Conservation (phyloP, 352 stramenopile species). For the Phytophthora megakarya region DNA sequence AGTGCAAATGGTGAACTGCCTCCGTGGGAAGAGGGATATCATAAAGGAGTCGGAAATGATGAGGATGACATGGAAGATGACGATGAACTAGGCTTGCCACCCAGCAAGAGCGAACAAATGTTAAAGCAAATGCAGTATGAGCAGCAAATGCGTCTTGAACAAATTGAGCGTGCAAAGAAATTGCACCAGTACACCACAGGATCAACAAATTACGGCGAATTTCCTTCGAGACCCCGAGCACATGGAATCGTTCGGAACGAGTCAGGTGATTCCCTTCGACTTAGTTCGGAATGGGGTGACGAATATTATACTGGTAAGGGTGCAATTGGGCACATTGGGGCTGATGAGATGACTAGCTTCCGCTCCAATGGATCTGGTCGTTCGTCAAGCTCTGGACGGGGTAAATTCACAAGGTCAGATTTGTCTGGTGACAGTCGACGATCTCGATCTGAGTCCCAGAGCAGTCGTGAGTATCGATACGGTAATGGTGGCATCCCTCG, state of each 20-base stretch:
- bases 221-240: constrained; percentile 19
- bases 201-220: constrained; percentile 6
- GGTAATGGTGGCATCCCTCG: constrained; percentile 18
- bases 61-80: constrained; percentile 35
- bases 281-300: constrained; percentile 48
- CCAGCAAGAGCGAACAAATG: constrained; percentile 41
- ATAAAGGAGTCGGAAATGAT: constrained; percentile 3
- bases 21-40: constrained; percentile 25
- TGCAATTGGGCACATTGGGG: not conserved
- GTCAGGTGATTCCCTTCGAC: constrained; percentile 44
- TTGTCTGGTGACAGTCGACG: constrained; percentile 32
- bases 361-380: constrained; percentile 26
- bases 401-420: constrained; percentile 20
- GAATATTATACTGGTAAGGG: constrained; percentile 26
- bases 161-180: constrained; percentile 30
- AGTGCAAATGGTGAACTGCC: constrained; percentile 9
- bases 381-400: constrained; percentile 15
- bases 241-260: constrained; percentile 29
- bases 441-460: constrained; percentile 24
- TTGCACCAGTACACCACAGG: constrained; percentile 25
- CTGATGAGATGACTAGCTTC: constrained; percentile 22
- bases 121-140: constrained; percentile 25
- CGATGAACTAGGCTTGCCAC: constrained; percentile 39
- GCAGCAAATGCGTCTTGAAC: constrained; percentile 30
- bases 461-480: constrained; percentile 14